Base-by-base conservation (phyloP, 179 eudicot genomes). In the Sideroxylon spinosum region DNA sequence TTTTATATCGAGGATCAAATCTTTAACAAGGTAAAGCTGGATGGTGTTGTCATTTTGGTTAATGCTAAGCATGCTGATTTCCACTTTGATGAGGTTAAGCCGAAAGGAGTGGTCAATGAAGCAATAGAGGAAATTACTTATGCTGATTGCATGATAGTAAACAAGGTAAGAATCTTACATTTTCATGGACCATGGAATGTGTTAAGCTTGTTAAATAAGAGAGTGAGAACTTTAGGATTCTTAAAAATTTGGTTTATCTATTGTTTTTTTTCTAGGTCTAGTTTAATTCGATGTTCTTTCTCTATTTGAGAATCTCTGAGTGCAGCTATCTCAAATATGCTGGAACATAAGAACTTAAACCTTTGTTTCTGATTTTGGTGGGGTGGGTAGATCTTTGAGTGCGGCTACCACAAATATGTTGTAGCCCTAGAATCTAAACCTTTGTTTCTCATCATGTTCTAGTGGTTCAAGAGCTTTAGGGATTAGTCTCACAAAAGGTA, bases 111-210 rank as follows among this genome's bases (percentile, higher is more conserved):
- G n/a, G 99, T 96, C 67, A 96, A 96, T 56, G 99, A 96, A 84
- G 98, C 98, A 71, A 81, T 96, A 60, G 97, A 96, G 88, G 97
- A 94, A 83, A 92, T 96, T 83, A 98, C 99, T 75, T 94, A 96
- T 87, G 99, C 98, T 75, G 99, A 96, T 79, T 97, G 99, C 46
- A 91, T 94, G 32, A 96, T 96, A 78, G 90, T 94, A 63, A 96
- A 96, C 79, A 96, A 96, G 94, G 99, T 91, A 86, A 0, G 14
- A 66, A 14, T 17, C 23, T 75, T 12, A 20, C 56, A 20, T 44
- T 29, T 73, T 57, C 29, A n/a, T 56, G 29, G 59, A 13, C 4
- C 17, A 13, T 64, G 26, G 61, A 25, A 2, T 65, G 9, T 29
- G 28, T 66, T 76, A 11, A 7, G 63, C 71, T 17, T 76, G 23